phyloP scores from a whole-genome alignment of 192 early-diverging fungal genomes.

The Coemansia sp. region DNA sequence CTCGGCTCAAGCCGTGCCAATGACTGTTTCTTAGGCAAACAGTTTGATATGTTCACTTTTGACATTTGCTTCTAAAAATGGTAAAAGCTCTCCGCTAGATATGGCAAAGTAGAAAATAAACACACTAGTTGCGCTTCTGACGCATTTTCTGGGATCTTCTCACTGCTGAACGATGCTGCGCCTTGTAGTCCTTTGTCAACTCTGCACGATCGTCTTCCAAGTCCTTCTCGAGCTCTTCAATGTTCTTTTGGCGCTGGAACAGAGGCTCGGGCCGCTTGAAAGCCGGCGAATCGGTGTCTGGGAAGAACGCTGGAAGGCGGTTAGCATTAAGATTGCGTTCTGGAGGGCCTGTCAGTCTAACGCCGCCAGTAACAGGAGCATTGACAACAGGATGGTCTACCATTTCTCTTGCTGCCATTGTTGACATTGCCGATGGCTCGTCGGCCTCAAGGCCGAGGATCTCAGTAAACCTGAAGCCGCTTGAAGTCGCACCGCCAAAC shows the following conservation, averaged over 20 bases:
- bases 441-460: conserved; percentile 47
- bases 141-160: conserved; percentile 32
- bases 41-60: no score
- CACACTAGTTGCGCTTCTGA: conserved; percentile 9
- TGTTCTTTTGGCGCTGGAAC: conserved; percentile 52
- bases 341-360: conserved; percentile 16
- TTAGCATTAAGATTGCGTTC: conserved; percentile 53
- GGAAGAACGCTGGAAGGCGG: conserved; percentile 46
- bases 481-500: conserved; percentile 12
- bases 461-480: conserved; percentile 41
- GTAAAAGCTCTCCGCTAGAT: no score
- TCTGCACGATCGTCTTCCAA: conserved; percentile 18
- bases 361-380: conserved; percentile 39
- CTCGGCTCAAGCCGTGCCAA: no score
- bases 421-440: conserved; percentile 34
- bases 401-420: background rate
- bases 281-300: conserved; percentile 35
- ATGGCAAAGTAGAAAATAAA: background rate
- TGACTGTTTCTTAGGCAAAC: no score
- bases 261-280: conserved; percentile 41
- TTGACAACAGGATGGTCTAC: conserved; percentile 6
- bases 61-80: background rate
- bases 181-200: conserved; percentile 40
- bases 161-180: conserved; percentile 33
- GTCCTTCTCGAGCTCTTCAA: conserved; percentile 48